Evolutionary conservation across 2,329 filamentous ascomycete species (phyloP), one percentile per base, ranked within the genome.

Genomic region (Pseudomassariella vexata): DNA sequence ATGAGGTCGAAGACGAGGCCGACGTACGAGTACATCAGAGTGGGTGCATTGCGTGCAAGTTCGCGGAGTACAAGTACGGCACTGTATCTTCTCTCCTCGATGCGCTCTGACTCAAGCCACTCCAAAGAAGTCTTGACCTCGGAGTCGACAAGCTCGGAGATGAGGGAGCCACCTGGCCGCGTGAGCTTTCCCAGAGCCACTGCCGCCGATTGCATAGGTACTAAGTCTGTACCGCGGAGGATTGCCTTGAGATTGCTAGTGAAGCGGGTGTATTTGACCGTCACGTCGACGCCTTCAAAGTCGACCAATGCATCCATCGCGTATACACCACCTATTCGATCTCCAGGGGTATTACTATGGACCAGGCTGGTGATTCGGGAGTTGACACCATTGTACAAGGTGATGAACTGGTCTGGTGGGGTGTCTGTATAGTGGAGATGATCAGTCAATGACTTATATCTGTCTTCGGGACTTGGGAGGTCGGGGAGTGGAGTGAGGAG

Each of bases 121-220:
- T 98, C 92, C 33, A 98, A 70, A 2, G 94, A 89, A 12, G 88
- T 92, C 58, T 95, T 94, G 40, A 96, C 89, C 60, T 98, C 90
- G 34, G 88, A 90, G 54, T 98, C 92, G 36, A 98, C 92, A 34
- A 98, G 69, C 59, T 96, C 90, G 6, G 90, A 94, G 26, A 94
- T 95, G 42, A 96, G 70, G 19, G 92, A 89, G 38, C 92, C 92
- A 40, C 92, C 92, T 0, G 92, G 92, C 45, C 86, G 82, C 40
- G 90, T 94, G 38, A 98, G 73, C 54, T 89, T 85, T 27, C 92
- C 92, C 18, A 98, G 70, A 4, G 90, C 89, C 45, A 84, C 79
- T 24, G 92, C 89, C 5, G 94, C 92, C 9, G 85, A 80, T 35
- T 94, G 79, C 82, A 98, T 90, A 15, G 92, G 87, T 34, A 79